A percentile compares a stretch with the other conserved stretches of the same genome.
These are phyloP conservation scores for Suillus subalutaceus DNA, from an alignment of 768 basidiomycete genomes.

Conservation along the genomic window DNA sequence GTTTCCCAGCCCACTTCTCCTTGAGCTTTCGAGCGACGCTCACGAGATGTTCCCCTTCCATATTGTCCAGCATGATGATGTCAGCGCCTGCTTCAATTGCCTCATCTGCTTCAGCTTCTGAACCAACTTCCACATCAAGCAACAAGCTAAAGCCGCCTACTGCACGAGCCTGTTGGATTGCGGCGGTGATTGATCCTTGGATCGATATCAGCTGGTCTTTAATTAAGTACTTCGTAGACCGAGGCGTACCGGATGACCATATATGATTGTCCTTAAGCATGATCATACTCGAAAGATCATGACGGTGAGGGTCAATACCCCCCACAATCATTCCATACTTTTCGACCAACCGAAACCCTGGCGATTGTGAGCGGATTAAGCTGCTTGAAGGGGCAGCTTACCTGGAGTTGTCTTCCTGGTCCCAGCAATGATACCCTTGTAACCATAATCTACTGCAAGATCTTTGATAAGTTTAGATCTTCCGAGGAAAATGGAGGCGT, in stretches of 20 bases:
- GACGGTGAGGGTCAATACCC: conserved; percentile 92
- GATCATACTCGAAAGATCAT: conserved; percentile 98
- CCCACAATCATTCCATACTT: conserved; percentile 99
- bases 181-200: conserved; percentile 86
- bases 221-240: not conserved
- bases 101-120: conserved; percentile 90
- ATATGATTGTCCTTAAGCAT: conserved; percentile 99
- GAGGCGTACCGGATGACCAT: conserved; percentile 82
- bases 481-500: conserved; percentile 12
- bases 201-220: conserved; percentile 12
- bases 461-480: conserved; percentile 87
- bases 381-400: conserved; percentile 18
- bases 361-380: conserved; percentile 13
- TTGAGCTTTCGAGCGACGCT: conserved; percentile 70
- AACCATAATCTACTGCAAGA: conserved; percentile 76
- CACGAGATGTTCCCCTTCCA: conserved; percentile 75
- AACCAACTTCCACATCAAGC: conserved; percentile 91
- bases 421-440: conserved; percentile 87
- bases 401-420: conserved; percentile 98
- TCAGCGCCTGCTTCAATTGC: conserved; percentile 97
- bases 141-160: conserved; percentile 92
- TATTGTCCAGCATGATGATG: conserved; percentile 95
- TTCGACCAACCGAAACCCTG: conserved; percentile 93
- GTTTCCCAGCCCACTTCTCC: conserved; percentile 76
- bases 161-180: conserved; percentile 80